Evolutionary conservation across 495 filamentous ascomycete genomes (phyloP).

Genomic region (Pseudevernia furfuracea): DNA sequence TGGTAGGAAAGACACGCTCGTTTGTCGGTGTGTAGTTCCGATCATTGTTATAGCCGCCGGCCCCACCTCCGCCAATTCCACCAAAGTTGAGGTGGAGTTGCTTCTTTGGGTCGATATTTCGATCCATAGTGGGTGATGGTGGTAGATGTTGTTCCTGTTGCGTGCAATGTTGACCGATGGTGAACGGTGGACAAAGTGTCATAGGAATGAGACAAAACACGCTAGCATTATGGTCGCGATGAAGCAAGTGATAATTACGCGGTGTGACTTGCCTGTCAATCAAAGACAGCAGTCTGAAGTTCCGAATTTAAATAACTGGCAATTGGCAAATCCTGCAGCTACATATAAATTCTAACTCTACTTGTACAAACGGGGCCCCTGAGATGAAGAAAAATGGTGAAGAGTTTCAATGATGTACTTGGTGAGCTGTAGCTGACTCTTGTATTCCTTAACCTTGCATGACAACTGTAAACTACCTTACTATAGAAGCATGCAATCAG

Average conservation of each 20-base stretch:
- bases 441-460: no score
- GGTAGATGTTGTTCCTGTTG: neutral
- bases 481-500: no score
- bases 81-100: conserved; percentile 68
- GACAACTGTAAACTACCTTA: no score
- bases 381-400: neutral
- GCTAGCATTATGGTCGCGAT: neutral
- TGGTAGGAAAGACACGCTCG: conserved; percentile 88
- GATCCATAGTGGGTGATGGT: conserved; percentile 12
- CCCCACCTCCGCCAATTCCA: conserved; percentile 18
- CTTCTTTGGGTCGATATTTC: conserved; percentile 48
- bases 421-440: no score
- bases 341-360: conserved; percentile 2
- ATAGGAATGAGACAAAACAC: neutral
- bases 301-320: neutral
- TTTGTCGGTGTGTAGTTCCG: conserved; percentile 57
- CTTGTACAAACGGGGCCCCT: neutral
- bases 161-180: neutral
- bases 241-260: neutral
- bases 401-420: no score
- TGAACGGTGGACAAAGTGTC: neutral
- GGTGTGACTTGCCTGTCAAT: neutral
- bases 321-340: neutral
- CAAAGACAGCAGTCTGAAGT: neutral
- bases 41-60: conserved; percentile 47